A percentile compares a stretch with the other conserved stretches of the same genome.
Conservation (phyloP, 2,329 filamentous ascomycete species). For the Hirsutella minnesotensis region DNA sequence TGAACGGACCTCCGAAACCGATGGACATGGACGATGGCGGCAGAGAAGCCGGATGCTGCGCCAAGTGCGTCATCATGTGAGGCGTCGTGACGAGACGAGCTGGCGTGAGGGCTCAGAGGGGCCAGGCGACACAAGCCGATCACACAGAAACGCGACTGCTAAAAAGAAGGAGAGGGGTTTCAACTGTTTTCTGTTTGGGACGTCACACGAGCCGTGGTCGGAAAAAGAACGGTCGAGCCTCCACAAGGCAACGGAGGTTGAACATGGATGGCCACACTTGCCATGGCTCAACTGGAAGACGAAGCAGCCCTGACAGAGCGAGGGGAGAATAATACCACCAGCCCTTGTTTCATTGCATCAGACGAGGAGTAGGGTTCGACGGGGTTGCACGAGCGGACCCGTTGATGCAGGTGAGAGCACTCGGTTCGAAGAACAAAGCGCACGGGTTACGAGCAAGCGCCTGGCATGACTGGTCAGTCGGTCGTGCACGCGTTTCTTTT, state of each 20-base stretch:
- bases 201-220: conserved; percentile 1
- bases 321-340: conserved; percentile 8
- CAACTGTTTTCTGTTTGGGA: not conserved
- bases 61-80: conserved; percentile 83
- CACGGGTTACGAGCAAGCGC: conserved; percentile 6
- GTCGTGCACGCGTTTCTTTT: conserved; percentile 6
- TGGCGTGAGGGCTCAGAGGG: not conserved
- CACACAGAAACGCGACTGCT: not conserved
- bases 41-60: conserved; percentile 66
- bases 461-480: conserved; percentile 1
- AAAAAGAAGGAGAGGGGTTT: not conserved
- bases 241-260: not conserved
- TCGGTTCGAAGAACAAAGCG: not conserved
- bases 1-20: conserved; percentile 53
- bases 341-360: conserved; percentile 21
- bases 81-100: conserved; percentile 1
- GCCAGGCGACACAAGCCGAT: not conserved
- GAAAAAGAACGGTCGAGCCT: not conserved
- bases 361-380: conserved; percentile 25
- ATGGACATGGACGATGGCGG: conserved; percentile 67
- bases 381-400: conserved; percentile 13
- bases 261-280: not conserved
- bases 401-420: not conserved
- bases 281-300: not conserved
- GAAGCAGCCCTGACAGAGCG: conserved; percentile 4